These are phyloP conservation scores for Pichia sp. DNA, from an alignment of 1,139 yeast genomes.

Conservation along the genomic window DNA sequence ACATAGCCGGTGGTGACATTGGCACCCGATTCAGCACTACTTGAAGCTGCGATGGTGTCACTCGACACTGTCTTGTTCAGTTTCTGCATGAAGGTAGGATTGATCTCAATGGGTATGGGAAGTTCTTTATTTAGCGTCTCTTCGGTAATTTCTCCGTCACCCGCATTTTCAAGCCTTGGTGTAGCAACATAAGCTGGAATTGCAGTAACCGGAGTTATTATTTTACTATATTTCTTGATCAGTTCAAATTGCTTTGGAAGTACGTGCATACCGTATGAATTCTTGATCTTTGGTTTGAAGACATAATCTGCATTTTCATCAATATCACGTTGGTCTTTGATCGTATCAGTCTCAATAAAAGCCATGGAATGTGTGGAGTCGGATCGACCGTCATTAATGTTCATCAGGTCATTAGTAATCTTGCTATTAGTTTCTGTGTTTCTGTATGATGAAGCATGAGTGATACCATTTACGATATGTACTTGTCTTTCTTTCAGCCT, in stretches of 20 bases:
- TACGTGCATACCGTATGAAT: conserved; percentile 8
- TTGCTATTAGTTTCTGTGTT: too few species aligned
- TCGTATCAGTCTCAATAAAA: too few species aligned
- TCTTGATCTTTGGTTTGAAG: conserved; percentile 8
- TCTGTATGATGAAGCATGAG: too few species aligned
- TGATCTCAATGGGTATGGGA: conserved; percentile 13
- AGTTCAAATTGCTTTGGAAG: conserved; percentile 10
- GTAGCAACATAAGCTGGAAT: background rate
- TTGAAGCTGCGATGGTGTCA: background rate
- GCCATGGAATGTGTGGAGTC: too few species aligned
- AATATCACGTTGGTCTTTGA: too few species aligned
- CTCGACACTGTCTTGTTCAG: background rate
- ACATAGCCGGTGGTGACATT: background rate
- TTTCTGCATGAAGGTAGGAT: conserved; percentile 6
- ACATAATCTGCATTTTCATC: conserved; percentile 1
- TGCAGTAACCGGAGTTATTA: background rate
- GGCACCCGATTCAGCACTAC: background rate
- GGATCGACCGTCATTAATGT: too few species aligned
- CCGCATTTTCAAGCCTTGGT: background rate
- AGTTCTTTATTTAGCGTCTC: conserved; percentile 2
- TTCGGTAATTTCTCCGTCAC: background rate
- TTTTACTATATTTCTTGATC: conserved; percentile 5
- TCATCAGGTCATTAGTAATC: too few species aligned
- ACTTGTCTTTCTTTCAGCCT: conserved; percentile 19
- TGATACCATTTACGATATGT: conserved; percentile 8